Base-by-base conservation (phyloP, 495 filamentous ascomycete species). In the Daldinia childiae region DNA sequence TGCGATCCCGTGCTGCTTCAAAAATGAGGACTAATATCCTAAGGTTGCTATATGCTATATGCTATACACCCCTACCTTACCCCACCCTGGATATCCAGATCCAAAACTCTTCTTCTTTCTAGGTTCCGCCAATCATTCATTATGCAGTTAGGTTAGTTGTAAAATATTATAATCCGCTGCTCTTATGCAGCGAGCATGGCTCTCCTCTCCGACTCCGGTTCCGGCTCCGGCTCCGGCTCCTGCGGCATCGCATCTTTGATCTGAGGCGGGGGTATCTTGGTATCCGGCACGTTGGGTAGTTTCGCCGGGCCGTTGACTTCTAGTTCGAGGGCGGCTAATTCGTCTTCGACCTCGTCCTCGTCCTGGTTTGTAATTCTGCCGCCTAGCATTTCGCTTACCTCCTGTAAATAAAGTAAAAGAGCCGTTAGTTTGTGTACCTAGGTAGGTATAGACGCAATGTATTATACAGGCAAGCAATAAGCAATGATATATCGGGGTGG, bases 321-420 rank as follows among this genome's bases (percentile, higher is more conserved):
- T 17, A 82, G 86, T 77, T 93, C 90, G 63, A 98, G 81, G 19
- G 86, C 90, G 54, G 91, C 93, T 69, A 99, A 80, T 82, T 98
- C 95, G 74, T 98, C 94, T 76, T 98, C 96, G 26, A 98, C 96
- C 75, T 98, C 95, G 68, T 98, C 96, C 78, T 98, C 95, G 80
- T 98, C 96, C 75, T 95, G 91, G 74, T 92, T 94, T 39, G 91
- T 92, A 82, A 98, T 90, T 67, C 87, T 85, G 1, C 92, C 93
- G 9, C 87, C 91, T 11, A 99, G 86, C 90, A 97, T 93, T 48
- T 95, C 93, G 79, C 89, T 94, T 67, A 99, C 86, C 79, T 95
- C 94, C 91, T 95, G 72, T 77, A 51, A 43, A 6, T 77, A 51
- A 43, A 6, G 11, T 4, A 19, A 4, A 9, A 14, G 4, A 6